Base-by-base conservation (phyloP, 148 eudicot species). In the Dysphania ambrosioides region DNA sequence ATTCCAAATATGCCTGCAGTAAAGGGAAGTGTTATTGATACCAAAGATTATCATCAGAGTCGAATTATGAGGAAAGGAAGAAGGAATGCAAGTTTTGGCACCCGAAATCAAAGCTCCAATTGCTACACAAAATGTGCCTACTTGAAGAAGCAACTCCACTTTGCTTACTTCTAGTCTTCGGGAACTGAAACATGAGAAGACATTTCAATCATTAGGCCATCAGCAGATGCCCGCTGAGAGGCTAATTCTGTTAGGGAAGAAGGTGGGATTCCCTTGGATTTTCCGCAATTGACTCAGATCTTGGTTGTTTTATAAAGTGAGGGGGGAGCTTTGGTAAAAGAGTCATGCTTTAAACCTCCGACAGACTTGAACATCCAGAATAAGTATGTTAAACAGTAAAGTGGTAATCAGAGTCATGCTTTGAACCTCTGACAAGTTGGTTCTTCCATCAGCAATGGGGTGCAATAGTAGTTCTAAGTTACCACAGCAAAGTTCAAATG, bases 141-240 rank as follows among this genome's bases (percentile, higher is more conserved):
- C 99, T 82, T 95, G 99, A 76, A 95, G 99, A 64, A 95, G 94
- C 83, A 95, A 83, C 80, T 95, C 99, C 80, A 95, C 91, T 90
- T 96, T 88, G 82, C 99, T 90, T 47, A 95, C 96, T 84, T 95
- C 96, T 61, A 95, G 92, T 81, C 99, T 89, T 65, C 99, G 92
- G 40, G 99, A 92, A 78, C 99, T 95, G 89, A 44, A 71, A 62
- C 78, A 56, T 24, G 70, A 60, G 53, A 53, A 34, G n/a, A 55
- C 24, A 18, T 35, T 47, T 72, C n/a, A n/a, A n/a, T n/a, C n/a
- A n/a, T n/a, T n/a, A n/a, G 21, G 62, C 62, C 26, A 66, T 80
- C 53, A 72, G 65, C 61, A 49, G 8, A 75, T 65, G 41, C 38
- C 19, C 47, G 1, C 12, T n/a, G n/a, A n/a, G n/a, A n/a, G n/a